Base-by-base conservation (phyloP, 768 basidiomycete genomes). In the Pisolithus tinctorius region DNA sequence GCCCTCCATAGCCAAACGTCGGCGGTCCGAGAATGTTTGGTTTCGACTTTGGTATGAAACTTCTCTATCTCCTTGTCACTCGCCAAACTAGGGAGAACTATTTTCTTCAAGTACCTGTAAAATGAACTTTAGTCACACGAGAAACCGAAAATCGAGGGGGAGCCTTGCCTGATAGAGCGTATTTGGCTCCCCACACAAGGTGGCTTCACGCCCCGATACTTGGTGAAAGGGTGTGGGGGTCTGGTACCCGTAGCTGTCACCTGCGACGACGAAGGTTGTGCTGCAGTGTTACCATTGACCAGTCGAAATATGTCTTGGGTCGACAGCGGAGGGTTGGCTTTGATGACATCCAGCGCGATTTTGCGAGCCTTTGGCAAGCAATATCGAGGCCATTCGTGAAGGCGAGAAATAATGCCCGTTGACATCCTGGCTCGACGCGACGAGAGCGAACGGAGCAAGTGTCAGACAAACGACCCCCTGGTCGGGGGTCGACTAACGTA, bases 21-120 rank as follows among this genome's bases (percentile, higher is more conserved):
- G 38, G 65, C 60, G 23, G 65, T 60, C 11, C 56, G 44, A n/a
- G 61, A 55, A 4, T 34, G 45, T 26, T 26, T 41, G 50, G 4
- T 39, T 17, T 60, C 49, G 29, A 55, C n/a, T 1, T 47, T 42
- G 9, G 55, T 47, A 52, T 65, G 55, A 23, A 76, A 61, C 50
- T 76, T 76, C 48, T 74, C 59, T 20, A 86, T 61, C 38, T 74
- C 69, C 20, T 70, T 66, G 13, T 64, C 60, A 0, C 67, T 72
- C 14, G 64, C 69, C 23, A 85, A 69, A 11, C 73, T 66, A 1
- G 74, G 74, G 1, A 86, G 69, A 6, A 86, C 68, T 13, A 69
- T 62, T 17, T 58, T 69, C 62, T 84, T 85, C 38, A 86, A 63
- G 58, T 79, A 83, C 26, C 83, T 84, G 50, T 11, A 14, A 27